phyloP scores from a whole-genome alignment of 345 rosid genomes.

The Gossypium raimondii region DNA sequence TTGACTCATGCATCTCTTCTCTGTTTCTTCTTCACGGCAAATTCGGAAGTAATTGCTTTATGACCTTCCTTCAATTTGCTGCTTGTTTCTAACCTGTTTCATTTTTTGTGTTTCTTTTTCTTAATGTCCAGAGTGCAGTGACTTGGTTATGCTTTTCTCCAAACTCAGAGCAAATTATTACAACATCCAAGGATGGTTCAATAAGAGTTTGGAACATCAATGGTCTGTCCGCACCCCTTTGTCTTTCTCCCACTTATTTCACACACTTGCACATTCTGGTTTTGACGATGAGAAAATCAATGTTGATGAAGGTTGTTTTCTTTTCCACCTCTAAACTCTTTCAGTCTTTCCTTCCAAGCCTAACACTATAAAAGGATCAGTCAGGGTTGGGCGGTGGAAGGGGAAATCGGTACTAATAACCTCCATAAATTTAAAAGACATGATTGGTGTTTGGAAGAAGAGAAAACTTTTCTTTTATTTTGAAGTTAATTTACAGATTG shows the following conservation, averaged over 20 bases:
- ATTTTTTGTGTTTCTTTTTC: constrained; percentile 18
- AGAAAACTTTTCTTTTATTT: background rate
- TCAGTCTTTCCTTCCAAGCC: background rate
- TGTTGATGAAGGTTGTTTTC: background rate
- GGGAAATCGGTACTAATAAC: background rate
- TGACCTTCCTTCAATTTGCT: background rate
- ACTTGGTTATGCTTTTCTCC: constrained; percentile 89
- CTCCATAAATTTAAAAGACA: background rate
- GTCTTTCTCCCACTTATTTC: background rate
- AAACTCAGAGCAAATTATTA: constrained; percentile 80
- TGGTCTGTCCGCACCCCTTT: constrained; percentile 41
- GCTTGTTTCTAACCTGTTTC: constrained; percentile 14
- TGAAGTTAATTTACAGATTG: background rate
- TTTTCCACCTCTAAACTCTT: background rate
- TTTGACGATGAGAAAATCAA: background rate
- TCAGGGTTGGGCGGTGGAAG: background rate
- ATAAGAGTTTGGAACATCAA: constrained; percentile 92
- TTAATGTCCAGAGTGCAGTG: constrained; percentile 77
- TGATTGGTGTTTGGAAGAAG: background rate
- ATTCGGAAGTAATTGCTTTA: background rate
- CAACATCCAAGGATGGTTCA: constrained; percentile 92
- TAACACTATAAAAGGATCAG: background rate
- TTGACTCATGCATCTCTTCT: background rate
- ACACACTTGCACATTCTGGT: background rate
- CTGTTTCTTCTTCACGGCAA: background rate